A percentile compares a stretch with the other conserved stretches of the same genome.
Conservation (phyloP, 2,329 filamentous ascomycete species). For the Aspergillus spinulosporus region DNA sequence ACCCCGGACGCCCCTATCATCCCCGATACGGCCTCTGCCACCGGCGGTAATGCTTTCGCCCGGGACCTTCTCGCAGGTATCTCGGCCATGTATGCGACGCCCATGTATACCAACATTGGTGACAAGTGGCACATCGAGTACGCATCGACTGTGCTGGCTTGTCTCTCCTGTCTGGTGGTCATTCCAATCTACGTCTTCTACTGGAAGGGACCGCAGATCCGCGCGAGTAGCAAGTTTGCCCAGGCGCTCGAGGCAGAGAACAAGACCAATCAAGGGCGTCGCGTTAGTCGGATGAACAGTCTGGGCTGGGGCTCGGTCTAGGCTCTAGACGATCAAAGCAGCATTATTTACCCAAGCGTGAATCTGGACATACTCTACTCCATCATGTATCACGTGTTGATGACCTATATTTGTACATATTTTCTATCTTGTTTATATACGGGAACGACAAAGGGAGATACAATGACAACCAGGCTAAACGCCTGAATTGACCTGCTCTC, state of each 20-base stretch:
- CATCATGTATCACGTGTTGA: background rate
- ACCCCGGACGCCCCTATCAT: slow-evolving; percentile 1
- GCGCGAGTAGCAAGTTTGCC: slow-evolving; percentile 55
- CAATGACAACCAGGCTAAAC: no score
- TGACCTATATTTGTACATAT: background rate
- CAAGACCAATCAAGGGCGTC: slow-evolving; percentile 19
- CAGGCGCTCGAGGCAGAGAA: slow-evolving; percentile 35
- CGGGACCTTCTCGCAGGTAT: slow-evolving; percentile 73
- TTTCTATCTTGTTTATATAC: no score
- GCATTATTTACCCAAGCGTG: background rate
- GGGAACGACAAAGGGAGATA: no score
- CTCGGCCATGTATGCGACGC: slow-evolving; percentile 66
- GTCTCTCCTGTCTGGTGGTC: slow-evolving; percentile 53
- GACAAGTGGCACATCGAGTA: slow-evolving; percentile 50
- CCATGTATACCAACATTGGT: slow-evolving; percentile 58
- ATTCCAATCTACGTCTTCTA: slow-evolving; percentile 60
- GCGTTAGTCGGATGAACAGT: slow-evolving; percentile 16
- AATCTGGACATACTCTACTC: background rate
- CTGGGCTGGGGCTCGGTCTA: background rate
- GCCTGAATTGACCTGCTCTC: no score
- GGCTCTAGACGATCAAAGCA: background rate
- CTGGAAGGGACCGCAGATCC: slow-evolving; percentile 55
- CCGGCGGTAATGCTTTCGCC: slow-evolving; percentile 73
- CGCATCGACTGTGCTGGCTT: slow-evolving; percentile 56
- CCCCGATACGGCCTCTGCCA: slow-evolving; percentile 31